Base-by-base conservation (phyloP, 2,329 filamentous ascomycete species). In the Cladosporium colombiae region DNA sequence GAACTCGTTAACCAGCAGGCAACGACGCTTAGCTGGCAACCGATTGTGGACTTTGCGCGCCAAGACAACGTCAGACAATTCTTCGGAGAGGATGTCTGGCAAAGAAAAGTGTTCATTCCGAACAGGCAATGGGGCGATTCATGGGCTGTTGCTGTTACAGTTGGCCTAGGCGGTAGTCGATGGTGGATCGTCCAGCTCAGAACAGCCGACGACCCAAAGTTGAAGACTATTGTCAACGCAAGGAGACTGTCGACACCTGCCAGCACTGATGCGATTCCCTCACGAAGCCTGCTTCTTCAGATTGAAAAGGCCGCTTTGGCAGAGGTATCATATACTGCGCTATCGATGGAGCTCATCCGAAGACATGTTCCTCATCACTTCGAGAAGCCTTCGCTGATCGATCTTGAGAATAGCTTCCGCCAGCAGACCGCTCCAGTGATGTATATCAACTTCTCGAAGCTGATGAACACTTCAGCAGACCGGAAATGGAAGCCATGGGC, bases 131-230 rank as follows among this genome's bases (percentile, higher is more conserved):
- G 93, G 91, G 83, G 83, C 11, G 75, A 84, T 16, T 81, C 85
- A 62, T 97, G 92, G 91, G 86, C 89, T 68, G 80, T 96, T 46
- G 88, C 89, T 69, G 84, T 90, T 55, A 87, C 88, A 62, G 84
- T 92, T 75, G 88, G 89, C 74, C 82, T 91, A 73, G 83, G 84
- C 72, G 91, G 91, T 62, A 91, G 95, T 74, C 85, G 84, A 68
- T 96, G 91, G 91, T 93, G 89, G 88, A 80, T 93, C 67, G 81
- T 92, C 63, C 85, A 89, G 76, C 77, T 86, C 84, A 88, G 80
- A 79, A 84, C 65, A 25, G 49, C 60, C 25, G 66, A 65, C 14
- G 55, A 65, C 18, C 37, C 66, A 50, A 56, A 60, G 10, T 40
- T 52, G 14, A 68, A 61, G 31, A 62, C 67, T 25, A 70, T 78